Percentiles rank a stretch among this genome's conserved stretches.
Evolutionary conservation across 164 flowering plant genomes (phyloP).

Genomic region (Liquidambar formosana): DNA sequence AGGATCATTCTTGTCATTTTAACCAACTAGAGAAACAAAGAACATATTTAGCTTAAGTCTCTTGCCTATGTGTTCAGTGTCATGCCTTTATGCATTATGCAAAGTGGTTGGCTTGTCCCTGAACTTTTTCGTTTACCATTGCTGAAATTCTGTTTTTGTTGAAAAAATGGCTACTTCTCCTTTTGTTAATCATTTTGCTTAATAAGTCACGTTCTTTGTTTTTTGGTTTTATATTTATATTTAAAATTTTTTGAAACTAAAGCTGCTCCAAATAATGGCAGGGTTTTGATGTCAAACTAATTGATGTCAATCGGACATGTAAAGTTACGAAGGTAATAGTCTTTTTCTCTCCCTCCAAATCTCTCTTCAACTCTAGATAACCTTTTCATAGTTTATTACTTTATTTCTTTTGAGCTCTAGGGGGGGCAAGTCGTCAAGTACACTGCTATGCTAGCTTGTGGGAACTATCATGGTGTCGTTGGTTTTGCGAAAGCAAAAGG

Average conservation of each 20-base stretch:
- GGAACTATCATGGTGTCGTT: slow-evolving; percentile 85
- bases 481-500: slow-evolving; percentile 95
- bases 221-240: neutral
- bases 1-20: too few relatives aligned
- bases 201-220: too few relatives aligned
- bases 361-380: neutral
- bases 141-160: neutral
- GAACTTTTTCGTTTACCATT: neutral
- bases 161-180: too few relatives aligned
- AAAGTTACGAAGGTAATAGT: slow-evolving; percentile 89
- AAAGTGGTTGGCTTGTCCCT: neutral
- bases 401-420: slow-evolving; percentile 33
- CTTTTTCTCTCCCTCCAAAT: neutral
- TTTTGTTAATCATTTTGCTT: too few relatives aligned
- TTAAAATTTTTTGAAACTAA: neutral
- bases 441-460: slow-evolving; percentile 82
- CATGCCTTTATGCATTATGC: neutral
- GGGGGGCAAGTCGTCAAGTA: slow-evolving; percentile 82
- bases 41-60: neutral
- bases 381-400: neutral
- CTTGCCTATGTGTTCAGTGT: neutral
- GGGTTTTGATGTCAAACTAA: slow-evolving; percentile 88
- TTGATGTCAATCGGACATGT: slow-evolving; percentile 78
- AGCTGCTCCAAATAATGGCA: slow-evolving; percentile 36
- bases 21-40: too few relatives aligned